Base-by-base conservation (phyloP, 306 rosid genomes). In the Bauhinia variegata region DNA sequence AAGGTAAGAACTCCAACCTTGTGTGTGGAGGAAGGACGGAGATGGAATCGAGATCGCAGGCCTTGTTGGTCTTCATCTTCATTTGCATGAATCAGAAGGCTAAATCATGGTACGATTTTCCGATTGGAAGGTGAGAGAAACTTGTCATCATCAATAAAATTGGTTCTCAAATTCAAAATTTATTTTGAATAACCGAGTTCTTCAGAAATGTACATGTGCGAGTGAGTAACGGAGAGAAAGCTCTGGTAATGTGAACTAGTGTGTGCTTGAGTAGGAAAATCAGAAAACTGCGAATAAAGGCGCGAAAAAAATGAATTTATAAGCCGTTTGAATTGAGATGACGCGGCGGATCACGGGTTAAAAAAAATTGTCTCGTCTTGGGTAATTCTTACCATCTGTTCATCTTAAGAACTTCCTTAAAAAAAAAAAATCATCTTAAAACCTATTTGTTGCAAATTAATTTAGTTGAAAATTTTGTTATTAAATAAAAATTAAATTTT, bases 11-110 rank as follows among this genome's bases (percentile, higher is more conserved):
- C 19, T 13, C 71, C 63, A 52, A 73, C 95, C 91, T 88, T 44
- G 80, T 43, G 42, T 68, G 91, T 63, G 89, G 97, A 81, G 98
- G 89, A 51, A 93, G 88, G 68, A 89, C 95, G 15, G 98, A 89
- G 78, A 93, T 90, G 68, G 97, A 86, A 78, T 78, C 73, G 77
- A 93, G 83, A 83, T 93, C 99, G 71, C 83, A 80, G 67, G 87
- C 96, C 78, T 88, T 93, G 81, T 93, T 93, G 67, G 90, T 93
- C 86, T 85, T 90, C 83, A 93, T 72, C 80, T 71, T 78, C 82
- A 82, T 86, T 54, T 42, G 31, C 70, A 54, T 15, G 52, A 57
- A 39, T 36, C 68, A 4, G 49, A 57, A 62, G 49, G 41, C 37
- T 16, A 11, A 23, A 23, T 23, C 28, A 12, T 6, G 39, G 41